A percentile compares a stretch with the other conserved stretches of the same genome.
Conservation (phyloP, 2,329 filamentous ascomycete species). For the Apiospora phragmitis region DNA sequence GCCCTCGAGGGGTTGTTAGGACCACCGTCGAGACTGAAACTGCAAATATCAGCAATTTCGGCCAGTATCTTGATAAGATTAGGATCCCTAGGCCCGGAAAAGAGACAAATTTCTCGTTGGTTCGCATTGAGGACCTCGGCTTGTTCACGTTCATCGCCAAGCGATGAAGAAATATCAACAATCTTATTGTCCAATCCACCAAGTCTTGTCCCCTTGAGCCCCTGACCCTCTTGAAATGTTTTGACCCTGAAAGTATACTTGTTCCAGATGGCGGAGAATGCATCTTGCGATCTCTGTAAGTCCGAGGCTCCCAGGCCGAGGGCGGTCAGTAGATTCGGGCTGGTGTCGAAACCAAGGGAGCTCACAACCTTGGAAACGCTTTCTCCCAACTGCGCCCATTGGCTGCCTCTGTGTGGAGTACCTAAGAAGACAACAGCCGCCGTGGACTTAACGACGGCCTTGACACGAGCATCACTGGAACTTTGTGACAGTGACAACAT, state of each 20-base stretch:
- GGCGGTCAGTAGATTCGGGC: background rate
- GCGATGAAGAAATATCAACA: constrained; percentile 19
- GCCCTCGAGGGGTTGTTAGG: rapidly evolving
- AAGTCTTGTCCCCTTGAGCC: constrained; percentile 15
- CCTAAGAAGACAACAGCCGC: constrained; percentile 18
- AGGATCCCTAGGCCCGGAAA: background rate
- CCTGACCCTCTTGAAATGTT: constrained; percentile 22
- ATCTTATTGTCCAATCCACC: constrained; percentile 19
- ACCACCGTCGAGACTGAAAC: background rate
- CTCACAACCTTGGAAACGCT: constrained; percentile 12
- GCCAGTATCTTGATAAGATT: background rate
- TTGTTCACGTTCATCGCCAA: constrained; percentile 19
- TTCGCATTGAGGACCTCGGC: constrained; percentile 21
- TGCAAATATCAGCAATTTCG: background rate
- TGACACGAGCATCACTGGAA: background rate
- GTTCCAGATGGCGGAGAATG: constrained; percentile 20
- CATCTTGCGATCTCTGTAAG: constrained; percentile 20
- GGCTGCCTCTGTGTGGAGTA: constrained; percentile 21
- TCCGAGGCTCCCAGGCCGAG: constrained; percentile 13
- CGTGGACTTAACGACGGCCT: constrained; percentile 15
- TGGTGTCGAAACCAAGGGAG: constrained; percentile 11
- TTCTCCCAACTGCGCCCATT: constrained; percentile 13
- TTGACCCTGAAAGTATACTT: constrained; percentile 21
- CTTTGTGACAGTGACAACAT: background rate
- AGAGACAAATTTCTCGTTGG: constrained; percentile 22